phyloP scores from a whole-genome alignment of 148 eudicot genomes.

The Heliamphora exappendiculata region DNA sequence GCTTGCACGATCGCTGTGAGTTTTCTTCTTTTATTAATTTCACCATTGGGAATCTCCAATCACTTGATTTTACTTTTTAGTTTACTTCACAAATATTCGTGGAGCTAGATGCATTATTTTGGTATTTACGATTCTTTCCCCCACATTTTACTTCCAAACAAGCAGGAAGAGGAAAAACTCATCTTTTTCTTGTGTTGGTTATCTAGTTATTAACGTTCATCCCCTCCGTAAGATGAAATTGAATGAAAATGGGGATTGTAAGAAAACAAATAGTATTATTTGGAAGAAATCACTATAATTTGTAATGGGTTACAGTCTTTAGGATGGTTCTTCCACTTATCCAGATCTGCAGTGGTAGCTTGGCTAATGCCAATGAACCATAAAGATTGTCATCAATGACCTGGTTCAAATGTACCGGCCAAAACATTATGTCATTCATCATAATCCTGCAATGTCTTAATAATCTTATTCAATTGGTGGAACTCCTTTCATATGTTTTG shows the following conservation, averaged over 20 bases:
- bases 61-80: too few species aligned
- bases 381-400: background rate
- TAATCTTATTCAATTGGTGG: background rate
- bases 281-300: too few species aligned
- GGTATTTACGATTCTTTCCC: background rate
- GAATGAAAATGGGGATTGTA: too few species aligned
- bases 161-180: background rate
- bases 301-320: too few species aligned
- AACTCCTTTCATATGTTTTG: background rate
- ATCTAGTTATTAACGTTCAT: too few species aligned
- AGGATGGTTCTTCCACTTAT: too few species aligned
- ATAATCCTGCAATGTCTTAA: background rate
- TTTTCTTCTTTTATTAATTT: conserved; percentile 12
- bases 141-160: background rate
- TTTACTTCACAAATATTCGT: background rate
- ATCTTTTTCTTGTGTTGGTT: background rate
- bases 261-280: too few species aligned
- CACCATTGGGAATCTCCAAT: background rate
- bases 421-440: background rate
- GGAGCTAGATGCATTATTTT: background rate
- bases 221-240: too few species aligned
- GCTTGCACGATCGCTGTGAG: conserved; percentile 79
- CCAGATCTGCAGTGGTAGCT: too few species aligned
- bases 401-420: background rate
- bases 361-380: background rate